These are phyloP conservation scores for Pichia sp. DNA, from an alignment of 1,139 yeast genomes.

Conservation along the genomic window DNA sequence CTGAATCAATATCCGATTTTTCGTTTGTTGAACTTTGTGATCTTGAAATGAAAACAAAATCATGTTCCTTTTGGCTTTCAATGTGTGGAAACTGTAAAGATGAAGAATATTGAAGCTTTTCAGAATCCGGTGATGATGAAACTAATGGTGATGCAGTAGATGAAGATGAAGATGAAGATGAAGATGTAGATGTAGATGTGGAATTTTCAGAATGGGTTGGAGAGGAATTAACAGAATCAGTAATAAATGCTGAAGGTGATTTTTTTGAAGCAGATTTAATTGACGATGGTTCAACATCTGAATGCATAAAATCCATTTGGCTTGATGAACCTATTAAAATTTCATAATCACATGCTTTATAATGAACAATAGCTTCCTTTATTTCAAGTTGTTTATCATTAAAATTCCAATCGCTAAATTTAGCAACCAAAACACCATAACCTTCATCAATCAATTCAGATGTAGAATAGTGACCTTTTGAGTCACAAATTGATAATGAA, in stretches of 20 bases:
- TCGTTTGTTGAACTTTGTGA: neutral
- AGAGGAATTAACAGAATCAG: too few species aligned
- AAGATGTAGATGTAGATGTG: too few species aligned
- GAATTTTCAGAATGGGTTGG: too few species aligned
- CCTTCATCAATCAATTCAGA: constrained; percentile 5
- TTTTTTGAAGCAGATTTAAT: too few species aligned
- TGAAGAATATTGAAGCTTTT: neutral
- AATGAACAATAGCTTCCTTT: constrained; percentile 2
- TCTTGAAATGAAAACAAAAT: constrained; percentile 7
- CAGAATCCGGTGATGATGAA: too few species aligned
- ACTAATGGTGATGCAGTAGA: neutral
- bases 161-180: neutral
- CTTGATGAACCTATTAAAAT: neutral
- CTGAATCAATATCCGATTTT: constrained; percentile 2
- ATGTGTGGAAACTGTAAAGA: constrained; percentile 1
- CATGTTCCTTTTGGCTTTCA: constrained; percentile 1
- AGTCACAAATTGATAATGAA: constrained; percentile 3
- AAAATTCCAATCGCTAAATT: constrained; percentile 6
- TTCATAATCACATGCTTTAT: constrained; percentile 1
- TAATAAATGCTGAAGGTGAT: too few species aligned
- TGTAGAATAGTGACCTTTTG: constrained; percentile 1
- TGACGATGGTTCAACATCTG: too few species aligned
- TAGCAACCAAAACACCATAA: neutral
- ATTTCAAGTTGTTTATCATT: neutral
- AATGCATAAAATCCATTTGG: neutral